A percentile compares a stretch with the other conserved stretches of the same genome.
These are phyloP conservation scores for Cornus kousa DNA, from an alignment of 148 eudicot species.

Conservation along the genomic window DNA sequence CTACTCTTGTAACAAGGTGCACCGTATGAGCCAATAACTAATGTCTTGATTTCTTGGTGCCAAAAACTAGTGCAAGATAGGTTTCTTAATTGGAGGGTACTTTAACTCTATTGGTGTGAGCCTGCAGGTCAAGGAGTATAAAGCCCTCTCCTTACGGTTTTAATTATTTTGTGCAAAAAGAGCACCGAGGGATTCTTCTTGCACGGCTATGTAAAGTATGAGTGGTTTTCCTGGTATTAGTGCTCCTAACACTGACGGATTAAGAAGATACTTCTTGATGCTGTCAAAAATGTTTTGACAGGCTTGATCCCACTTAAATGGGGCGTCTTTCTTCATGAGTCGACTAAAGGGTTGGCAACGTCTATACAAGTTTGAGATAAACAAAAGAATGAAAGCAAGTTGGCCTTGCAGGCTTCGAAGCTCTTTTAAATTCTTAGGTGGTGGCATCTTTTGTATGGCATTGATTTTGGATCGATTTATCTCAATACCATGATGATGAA, in stretches of 20 bases:
- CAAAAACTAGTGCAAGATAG: neutral
- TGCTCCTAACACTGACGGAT: neutral
- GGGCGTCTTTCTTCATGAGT: too few species aligned
- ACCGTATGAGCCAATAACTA: neutral
- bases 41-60: neutral
- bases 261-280: neutral
- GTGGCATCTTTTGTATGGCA: too few species aligned
- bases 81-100: neutral
- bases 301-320: constrained; percentile 12
- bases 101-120: too few species aligned
- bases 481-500: too few species aligned
- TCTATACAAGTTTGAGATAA: constrained; percentile 9
- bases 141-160: neutral
- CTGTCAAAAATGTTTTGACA: neutral
- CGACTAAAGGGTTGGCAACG: constrained; percentile 7
- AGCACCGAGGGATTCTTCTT: too few species aligned
- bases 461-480: too few species aligned
- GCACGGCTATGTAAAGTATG: too few species aligned
- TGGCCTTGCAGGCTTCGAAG: neutral
- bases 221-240: too few species aligned
- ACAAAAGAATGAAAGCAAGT: neutral
- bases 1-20: too few species aligned
- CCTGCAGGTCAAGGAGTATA: neutral
- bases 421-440: neutral
- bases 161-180: constrained; percentile 2